These are phyloP conservation scores for Cicer yamashitae DNA, from an alignment of 306 rosid genomes.

Conservation along the genomic window DNA sequence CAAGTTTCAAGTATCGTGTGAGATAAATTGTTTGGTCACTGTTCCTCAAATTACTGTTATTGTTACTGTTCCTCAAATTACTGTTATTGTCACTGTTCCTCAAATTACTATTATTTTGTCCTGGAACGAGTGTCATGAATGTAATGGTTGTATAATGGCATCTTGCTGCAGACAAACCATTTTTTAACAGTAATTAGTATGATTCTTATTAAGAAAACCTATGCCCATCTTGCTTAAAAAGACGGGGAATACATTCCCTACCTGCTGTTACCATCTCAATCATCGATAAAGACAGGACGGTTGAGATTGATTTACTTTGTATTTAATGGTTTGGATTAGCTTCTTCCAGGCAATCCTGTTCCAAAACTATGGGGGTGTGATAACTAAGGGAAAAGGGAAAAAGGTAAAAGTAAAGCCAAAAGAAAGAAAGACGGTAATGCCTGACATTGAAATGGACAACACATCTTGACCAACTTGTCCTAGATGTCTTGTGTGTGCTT, in stretches of 20 bases:
- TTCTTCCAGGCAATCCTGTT: neutral
- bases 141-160: constrained; percentile 12
- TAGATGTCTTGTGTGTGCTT: neutral
- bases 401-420: neutral
- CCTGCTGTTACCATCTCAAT: neutral
- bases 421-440: neutral
- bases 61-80: neutral
- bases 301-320: constrained; percentile 9
- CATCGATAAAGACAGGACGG: neutral
- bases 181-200: neutral
- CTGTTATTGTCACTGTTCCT: neutral
- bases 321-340: neutral
- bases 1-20: neutral
- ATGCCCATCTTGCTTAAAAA: neutral
- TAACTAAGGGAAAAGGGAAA: neutral
- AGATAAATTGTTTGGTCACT: constrained; percentile 10
- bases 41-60: constrained; percentile 6
- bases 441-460: constrained; percentile 6
- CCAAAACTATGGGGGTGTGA: neutral
- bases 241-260: neutral
- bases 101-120: neutral
- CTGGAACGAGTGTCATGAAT: constrained; percentile 10
- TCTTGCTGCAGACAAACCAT: neutral
- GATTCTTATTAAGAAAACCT: constrained; percentile 24
- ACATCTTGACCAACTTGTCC: constrained; percentile 1